Conservation (phyloP, 176 grass and related monocot genomes). For the Carex myosuroides region DNA sequence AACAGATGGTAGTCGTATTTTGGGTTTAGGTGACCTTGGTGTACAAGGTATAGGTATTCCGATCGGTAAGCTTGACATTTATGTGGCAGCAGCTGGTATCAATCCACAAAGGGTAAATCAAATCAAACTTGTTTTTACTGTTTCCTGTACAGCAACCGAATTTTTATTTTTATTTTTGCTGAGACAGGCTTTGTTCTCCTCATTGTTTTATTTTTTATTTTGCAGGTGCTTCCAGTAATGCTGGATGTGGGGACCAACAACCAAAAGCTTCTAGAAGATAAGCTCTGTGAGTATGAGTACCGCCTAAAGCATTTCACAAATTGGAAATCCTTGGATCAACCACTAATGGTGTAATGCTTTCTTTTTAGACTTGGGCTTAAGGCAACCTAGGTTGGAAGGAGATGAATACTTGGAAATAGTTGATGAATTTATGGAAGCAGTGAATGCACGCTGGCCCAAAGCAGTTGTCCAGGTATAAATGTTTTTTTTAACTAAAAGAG, state of each 20-base stretch:
- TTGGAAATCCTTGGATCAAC: neutral
- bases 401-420: slow-evolving; percentile 85
- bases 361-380: slow-evolving; percentile 86
- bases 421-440: slow-evolving; percentile 99
- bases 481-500: slow-evolving; percentile 3
- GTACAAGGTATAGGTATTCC: slow-evolving; percentile 99
- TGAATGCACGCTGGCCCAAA: slow-evolving; percentile 88
- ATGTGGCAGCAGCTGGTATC: slow-evolving; percentile 94
- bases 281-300: slow-evolving; percentile 78
- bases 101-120: slow-evolving; percentile 79
- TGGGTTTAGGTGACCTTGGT: slow-evolving; percentile 96
- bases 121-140: neutral
- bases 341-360: neutral
- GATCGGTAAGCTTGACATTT: slow-evolving; percentile 97
- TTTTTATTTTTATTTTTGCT: neutral
- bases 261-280: slow-evolving; percentile 82
- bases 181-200: neutral
- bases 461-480: slow-evolving; percentile 76
- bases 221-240: slow-evolving; percentile 93
- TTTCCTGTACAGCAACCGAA: neutral
- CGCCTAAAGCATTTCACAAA: neutral
- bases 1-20: slow-evolving; percentile 91
- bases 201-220: neutral
- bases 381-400: slow-evolving; percentile 88
- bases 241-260: slow-evolving; percentile 96